Conservation (phyloP, 768 basidiomycete species). For the Mycena latifolia region DNA sequence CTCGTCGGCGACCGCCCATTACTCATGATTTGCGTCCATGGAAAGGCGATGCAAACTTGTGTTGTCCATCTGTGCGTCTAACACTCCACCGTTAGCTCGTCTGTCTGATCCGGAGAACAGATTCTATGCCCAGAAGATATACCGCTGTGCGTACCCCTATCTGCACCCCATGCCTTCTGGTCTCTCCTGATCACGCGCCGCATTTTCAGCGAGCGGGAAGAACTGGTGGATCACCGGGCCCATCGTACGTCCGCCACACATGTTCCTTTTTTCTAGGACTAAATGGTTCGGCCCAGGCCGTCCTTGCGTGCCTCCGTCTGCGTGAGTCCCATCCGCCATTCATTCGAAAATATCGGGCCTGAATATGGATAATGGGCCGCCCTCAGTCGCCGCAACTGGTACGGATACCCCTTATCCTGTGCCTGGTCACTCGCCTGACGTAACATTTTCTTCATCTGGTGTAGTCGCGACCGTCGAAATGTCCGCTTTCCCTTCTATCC, state of each 20-base stretch:
- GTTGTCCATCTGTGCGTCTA: constrained; percentile 40
- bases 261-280: too few species aligned
- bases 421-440: too few species aligned
- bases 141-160: constrained; percentile 12
- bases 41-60: constrained; percentile 43
- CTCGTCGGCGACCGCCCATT: background rate
- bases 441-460: background rate
- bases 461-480: constrained; percentile 43
- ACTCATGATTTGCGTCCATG: background rate
- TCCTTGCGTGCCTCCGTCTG: constrained; percentile 39
- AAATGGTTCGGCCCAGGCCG: too few species aligned
- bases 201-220: constrained; percentile 41
- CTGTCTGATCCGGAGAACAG: background rate
- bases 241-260: constrained; percentile 32
- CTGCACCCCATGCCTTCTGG: constrained; percentile 10
- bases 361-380: background rate
- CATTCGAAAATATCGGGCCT: too few species aligned
- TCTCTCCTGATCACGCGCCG: constrained; percentile 18
- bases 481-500: constrained; percentile 15
- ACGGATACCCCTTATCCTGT: too few species aligned
- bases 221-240: constrained; percentile 44
- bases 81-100: background rate
- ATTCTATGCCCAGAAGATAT: constrained; percentile 28
- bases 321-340: constrained; percentile 34
- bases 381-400: constrained; percentile 41